Evolutionary conservation across 345 rosid genomes (phyloP).

Genomic region (Eucalyptus fibrosa): DNA sequence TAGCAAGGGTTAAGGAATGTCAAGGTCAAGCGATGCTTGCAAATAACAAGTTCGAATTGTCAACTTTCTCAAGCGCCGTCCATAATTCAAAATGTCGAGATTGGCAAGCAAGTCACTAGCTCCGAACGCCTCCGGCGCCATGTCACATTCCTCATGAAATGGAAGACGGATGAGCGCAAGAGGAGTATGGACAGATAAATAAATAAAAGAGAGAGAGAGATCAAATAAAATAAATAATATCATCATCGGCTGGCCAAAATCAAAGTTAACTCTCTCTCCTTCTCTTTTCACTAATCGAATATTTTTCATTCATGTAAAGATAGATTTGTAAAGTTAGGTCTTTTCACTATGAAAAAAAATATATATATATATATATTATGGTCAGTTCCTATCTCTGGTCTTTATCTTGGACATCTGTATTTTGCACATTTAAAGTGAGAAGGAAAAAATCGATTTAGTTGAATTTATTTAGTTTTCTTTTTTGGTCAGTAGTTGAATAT

Average conservation of each 20-base stretch:
- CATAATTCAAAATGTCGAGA: accelerated
- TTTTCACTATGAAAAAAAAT: neutral
- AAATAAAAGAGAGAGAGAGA: neutral
- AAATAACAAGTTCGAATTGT: neutral
- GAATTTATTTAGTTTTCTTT: neutral
- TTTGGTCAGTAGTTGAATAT: neutral
- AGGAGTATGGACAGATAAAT: neutral
- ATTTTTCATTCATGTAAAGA: neutral
- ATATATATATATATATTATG: no score
- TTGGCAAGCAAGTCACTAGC: neutral
- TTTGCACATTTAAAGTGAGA: neutral
- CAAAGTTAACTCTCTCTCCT: neutral
- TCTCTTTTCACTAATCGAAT: neutral
- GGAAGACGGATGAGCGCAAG: neutral
- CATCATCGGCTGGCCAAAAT: neutral
- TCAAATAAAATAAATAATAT: neutral
- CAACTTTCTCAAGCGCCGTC: neutral
- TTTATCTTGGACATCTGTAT: neutral
- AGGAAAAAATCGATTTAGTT: neutral
- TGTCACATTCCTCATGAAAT: neutral
- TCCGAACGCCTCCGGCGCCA: accelerated
- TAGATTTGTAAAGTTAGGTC: neutral
- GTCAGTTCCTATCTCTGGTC: neutral
- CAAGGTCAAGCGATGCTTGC: accelerated
- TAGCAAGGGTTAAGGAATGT: neutral